Percentiles rank a stretch among this genome's conserved stretches.
Evolutionary conservation across 2,329 filamentous ascomycete genomes (phyloP).

Genomic region (Fusarium pseudograminearum): DNA sequence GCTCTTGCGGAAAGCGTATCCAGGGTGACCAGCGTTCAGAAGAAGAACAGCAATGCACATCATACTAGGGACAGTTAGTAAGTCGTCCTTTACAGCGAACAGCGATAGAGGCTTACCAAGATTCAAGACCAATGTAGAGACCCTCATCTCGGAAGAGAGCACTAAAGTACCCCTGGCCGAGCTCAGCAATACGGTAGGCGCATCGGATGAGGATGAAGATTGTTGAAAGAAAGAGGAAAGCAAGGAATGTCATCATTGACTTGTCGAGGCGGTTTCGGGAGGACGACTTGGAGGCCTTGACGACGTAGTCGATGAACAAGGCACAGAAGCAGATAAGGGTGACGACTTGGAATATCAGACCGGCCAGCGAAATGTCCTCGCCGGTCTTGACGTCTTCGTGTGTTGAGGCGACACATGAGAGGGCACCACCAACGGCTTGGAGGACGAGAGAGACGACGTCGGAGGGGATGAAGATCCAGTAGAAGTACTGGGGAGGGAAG

Average conservation of each 20-base stretch:
- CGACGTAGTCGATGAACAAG: constrained; percentile 58
- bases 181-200: constrained; percentile 69
- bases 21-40: constrained; percentile 43
- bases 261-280: constrained; percentile 48
- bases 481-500: constrained; percentile 39
- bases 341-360: constrained; percentile 64
- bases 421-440: constrained; percentile 64
- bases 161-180: constrained; percentile 65
- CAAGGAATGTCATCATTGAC: constrained; percentile 62
- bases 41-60: constrained; percentile 42
- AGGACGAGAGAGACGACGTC: constrained; percentile 64
- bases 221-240: constrained; percentile 62
- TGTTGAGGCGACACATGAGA: constrained; percentile 56
- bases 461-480: constrained; percentile 54
- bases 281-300: constrained; percentile 46
- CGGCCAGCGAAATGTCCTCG: constrained; percentile 63
- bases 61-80: constrained; percentile 33
- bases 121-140: constrained; percentile 46
- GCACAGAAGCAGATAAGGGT: constrained; percentile 60
- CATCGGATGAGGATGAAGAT: constrained; percentile 68
- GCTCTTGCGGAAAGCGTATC: constrained; percentile 24
- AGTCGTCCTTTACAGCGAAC: neutral
- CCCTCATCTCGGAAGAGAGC: constrained; percentile 43
- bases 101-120: constrained; percentile 28
- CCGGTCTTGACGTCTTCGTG: constrained; percentile 50